These are phyloP conservation scores for Hypoxylon fragiforme DNA, from an alignment of 495 filamentous ascomycete genomes.

Conservation along the genomic window DNA sequence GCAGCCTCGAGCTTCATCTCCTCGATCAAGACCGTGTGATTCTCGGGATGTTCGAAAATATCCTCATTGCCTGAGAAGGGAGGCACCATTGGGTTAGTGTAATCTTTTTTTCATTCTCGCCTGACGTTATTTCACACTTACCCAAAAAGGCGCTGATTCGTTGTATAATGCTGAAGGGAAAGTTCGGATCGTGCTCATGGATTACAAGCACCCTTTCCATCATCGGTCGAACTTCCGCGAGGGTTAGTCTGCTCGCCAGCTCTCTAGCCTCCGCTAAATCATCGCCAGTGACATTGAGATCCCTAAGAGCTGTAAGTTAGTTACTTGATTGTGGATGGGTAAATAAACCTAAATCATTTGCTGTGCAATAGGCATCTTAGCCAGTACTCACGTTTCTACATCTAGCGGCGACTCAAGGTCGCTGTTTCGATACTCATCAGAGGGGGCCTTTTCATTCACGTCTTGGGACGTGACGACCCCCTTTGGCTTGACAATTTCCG, in stretches of 20 bases:
- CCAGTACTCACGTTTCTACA: conserved; percentile 19
- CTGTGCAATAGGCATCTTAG: not conserved
- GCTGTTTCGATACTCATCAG: conserved; percentile 8
- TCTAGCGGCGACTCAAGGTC: conserved; percentile 14
- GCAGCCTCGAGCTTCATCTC: conserved; percentile 51
- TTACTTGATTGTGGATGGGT: too few species aligned
- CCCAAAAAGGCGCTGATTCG: conserved; percentile 42
- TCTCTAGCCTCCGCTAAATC: conserved; percentile 42
- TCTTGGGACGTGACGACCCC: conserved; percentile 4
- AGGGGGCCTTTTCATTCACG: conserved; percentile 11
- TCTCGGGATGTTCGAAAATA: conserved; percentile 42
- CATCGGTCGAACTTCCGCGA: conserved; percentile 39
- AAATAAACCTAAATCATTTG: too few species aligned
- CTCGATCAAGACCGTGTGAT: conserved; percentile 40
- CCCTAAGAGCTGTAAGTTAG: not conserved
- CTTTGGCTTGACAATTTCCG: conserved; percentile 9
- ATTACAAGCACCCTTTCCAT: conserved; percentile 40
- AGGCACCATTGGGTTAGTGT: not conserved
- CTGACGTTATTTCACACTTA: not conserved
- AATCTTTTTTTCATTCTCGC: not conserved
- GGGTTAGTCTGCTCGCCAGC: conserved; percentile 36
- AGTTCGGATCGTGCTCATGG: conserved; percentile 43
- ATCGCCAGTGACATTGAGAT: conserved; percentile 38
- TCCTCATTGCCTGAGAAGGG: conserved; percentile 38
- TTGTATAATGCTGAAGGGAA: conserved; percentile 37